Evolutionary conservation across 1,284 basidiomycete species (phyloP), one percentile per base, ranked within the genome.

Genomic region (Heimioporus retisporus): DNA sequence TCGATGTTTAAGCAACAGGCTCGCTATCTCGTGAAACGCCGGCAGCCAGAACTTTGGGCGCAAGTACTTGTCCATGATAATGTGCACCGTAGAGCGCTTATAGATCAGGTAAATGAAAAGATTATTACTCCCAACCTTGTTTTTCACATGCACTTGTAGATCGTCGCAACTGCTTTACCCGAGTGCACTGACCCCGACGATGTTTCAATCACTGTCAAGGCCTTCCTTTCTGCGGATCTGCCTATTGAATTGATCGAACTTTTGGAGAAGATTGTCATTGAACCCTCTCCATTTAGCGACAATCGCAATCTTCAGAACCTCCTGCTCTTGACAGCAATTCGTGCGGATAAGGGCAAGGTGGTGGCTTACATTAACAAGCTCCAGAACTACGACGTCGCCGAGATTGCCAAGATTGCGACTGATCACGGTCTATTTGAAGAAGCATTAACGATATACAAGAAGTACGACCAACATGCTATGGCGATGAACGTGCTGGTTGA

Each of bases 1-100:
- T 93, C 96, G 44, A 99, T 99, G 98, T 99, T 98, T 90, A 99
- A 99, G 84, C 97, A 99, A 79, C 98, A 99, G 82, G 95, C 98
- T 63, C 92, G 98, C 51, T 99, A 99, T 83, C 91, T 99, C 69
- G 96, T 99, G 78, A 98, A 97, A 84, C 92, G 98, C 71, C 94
- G 97, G 69, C 93, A 97, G 71, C 90, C 95, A 31, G 97, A 99
- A 71, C 91, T 99, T 56, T 99, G 98, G 98, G 91, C 93, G 4
- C 96, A 98, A 82, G 98, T 99, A 53, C 91, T 99, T 64, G 86
- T 90, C 31, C 87, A 90, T 13, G 96, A 97, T 75, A 98, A 98
- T 77, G 90, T 96, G 60, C 92, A 99, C 80, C 95, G 96, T 69
- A 93, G 97, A 71, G 91, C 94, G 71, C 89, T 99, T 66, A 94